Conservation (phyloP, 768 basidiomycete genomes). For the Mycena crocata region DNA sequence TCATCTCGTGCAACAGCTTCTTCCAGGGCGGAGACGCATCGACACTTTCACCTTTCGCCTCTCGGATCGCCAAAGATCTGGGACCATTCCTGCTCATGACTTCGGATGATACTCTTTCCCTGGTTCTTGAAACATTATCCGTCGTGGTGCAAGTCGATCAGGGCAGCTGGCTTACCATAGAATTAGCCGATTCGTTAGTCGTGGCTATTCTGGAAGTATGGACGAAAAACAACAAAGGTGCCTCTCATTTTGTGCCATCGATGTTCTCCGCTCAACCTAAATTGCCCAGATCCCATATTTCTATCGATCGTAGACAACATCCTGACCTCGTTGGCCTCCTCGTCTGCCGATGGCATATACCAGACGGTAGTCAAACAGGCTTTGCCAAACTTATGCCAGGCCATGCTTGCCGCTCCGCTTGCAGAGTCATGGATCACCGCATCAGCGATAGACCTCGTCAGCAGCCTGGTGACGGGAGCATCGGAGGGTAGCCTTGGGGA, state of each 20-base stretch:
- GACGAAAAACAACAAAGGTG: slow-evolving; percentile 89
- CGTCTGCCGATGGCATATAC: slow-evolving; percentile 71
- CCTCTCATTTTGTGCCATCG: neutral
- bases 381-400: slow-evolving; percentile 76
- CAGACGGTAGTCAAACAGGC: slow-evolving; percentile 78
- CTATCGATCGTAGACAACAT: slow-evolving; percentile 88
- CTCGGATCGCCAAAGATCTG: slow-evolving; percentile 82
- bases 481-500: slow-evolving; percentile 75
- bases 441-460: slow-evolving; percentile 86
- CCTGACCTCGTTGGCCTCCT: slow-evolving; percentile 74
- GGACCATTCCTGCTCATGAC: slow-evolving; percentile 85
- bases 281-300: slow-evolving; percentile 80
- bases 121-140: slow-evolving; percentile 88
- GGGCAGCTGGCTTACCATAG: slow-evolving; percentile 76
- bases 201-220: slow-evolving; percentile 82
- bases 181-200: slow-evolving; percentile 75
- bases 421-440: slow-evolving; percentile 81
- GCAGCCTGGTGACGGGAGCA: slow-evolving; percentile 76
- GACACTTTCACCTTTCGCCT: slow-evolving; percentile 71
- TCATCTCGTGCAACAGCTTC: slow-evolving; percentile 62
- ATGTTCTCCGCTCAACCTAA: neutral
- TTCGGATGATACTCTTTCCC: slow-evolving; percentile 88
- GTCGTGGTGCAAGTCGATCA: slow-evolving; percentile 81
- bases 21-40: slow-evolving; percentile 73
- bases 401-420: slow-evolving; percentile 67